phyloP scores from a whole-genome alignment of 1,139 yeast species.

The Petasospora rhodanensis region DNA sequence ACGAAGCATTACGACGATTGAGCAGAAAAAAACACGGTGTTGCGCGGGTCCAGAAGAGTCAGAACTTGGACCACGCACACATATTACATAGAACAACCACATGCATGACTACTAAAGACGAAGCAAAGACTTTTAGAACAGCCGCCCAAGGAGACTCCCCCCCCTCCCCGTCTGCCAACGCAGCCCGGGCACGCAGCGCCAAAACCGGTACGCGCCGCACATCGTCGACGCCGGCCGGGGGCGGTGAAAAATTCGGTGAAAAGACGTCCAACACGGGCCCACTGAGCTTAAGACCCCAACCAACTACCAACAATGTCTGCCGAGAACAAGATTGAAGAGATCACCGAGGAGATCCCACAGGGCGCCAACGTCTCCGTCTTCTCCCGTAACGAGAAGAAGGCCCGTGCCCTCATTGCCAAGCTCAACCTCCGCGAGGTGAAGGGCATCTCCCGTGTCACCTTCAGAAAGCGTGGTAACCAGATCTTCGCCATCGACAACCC shows the following conservation, averaged over 20 bases:
- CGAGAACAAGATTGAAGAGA: conserved; percentile 31
- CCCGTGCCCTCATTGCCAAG: conserved; percentile 86
- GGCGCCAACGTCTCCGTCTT: conserved; percentile 84
- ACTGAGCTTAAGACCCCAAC: not conserved
- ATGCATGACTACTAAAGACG: too few species aligned
- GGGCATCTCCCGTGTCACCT: conserved; percentile 93
- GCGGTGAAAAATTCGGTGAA: conserved; percentile 12
- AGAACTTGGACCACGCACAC: too few species aligned
- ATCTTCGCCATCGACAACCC: conserved; percentile 91
- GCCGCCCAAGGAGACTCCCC: too few species aligned
- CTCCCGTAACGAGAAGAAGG: conserved; percentile 93
- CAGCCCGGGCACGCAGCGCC: too few species aligned
- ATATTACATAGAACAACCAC: too few species aligned
- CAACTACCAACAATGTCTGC: conserved; percentile 37
- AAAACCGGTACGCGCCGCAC: too few species aligned
- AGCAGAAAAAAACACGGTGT: too few species aligned
- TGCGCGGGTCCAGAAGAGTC: too few species aligned
- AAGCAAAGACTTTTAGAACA: too few species aligned
- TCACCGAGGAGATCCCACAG: conserved; percentile 61
- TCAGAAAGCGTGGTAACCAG: conserved; percentile 91
- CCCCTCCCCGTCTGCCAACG: too few species aligned
- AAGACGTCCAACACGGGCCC: conserved; percentile 7
- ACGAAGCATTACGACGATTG: too few species aligned
- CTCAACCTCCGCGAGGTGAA: conserved; percentile 87
- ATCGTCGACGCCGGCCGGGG: too few species aligned